phyloP scores from a whole-genome alignment of 192 early-diverging fungal genomes.

The Umbelopsis vinacea region DNA sequence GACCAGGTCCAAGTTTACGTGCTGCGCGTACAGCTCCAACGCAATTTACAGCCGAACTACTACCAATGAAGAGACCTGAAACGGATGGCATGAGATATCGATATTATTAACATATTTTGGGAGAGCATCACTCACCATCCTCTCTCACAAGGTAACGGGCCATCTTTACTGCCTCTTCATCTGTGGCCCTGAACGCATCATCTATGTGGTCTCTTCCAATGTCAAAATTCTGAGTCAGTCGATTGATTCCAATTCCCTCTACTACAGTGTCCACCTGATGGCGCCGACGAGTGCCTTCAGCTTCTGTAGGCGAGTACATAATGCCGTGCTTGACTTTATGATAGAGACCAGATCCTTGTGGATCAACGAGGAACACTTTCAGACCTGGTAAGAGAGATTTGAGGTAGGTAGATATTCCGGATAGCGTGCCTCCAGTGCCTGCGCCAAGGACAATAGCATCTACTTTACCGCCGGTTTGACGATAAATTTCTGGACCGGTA shows the following conservation, averaged over 20 bases:
- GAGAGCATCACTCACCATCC: slow-evolving; percentile 56
- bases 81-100: not conserved
- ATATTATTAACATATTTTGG: not conserved
- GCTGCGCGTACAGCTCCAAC: slow-evolving; percentile 87
- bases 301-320: slow-evolving; percentile 87
- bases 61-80: slow-evolving; percentile 84
- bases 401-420: slow-evolving; percentile 88
- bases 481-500: slow-evolving; percentile 91
- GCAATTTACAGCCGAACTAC: slow-evolving; percentile 90
- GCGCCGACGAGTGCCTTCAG: slow-evolving; percentile 85
- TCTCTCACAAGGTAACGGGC: slow-evolving; percentile 78
- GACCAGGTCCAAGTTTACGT: slow-evolving; percentile 79
- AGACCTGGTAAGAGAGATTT: slow-evolving; percentile 67
- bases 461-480: slow-evolving; percentile 67
- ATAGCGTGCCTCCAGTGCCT: slow-evolving; percentile 90
- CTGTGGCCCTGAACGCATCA: slow-evolving; percentile 83
- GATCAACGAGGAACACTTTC: slow-evolving; percentile 83
- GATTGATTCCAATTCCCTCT: slow-evolving; percentile 95
- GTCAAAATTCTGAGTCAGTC: slow-evolving; percentile 88
- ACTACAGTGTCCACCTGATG: slow-evolving; percentile 99
- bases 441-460: slow-evolving; percentile 92
- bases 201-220: slow-evolving; percentile 66
- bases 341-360: slow-evolving; percentile 90
- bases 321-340: slow-evolving; percentile 90
- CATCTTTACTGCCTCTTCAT: slow-evolving; percentile 91